A percentile compares a stretch with the other conserved stretches of the same genome.
Conservation (phyloP, 306 rosid genomes). For the Citrullus colocynthis region DNA sequence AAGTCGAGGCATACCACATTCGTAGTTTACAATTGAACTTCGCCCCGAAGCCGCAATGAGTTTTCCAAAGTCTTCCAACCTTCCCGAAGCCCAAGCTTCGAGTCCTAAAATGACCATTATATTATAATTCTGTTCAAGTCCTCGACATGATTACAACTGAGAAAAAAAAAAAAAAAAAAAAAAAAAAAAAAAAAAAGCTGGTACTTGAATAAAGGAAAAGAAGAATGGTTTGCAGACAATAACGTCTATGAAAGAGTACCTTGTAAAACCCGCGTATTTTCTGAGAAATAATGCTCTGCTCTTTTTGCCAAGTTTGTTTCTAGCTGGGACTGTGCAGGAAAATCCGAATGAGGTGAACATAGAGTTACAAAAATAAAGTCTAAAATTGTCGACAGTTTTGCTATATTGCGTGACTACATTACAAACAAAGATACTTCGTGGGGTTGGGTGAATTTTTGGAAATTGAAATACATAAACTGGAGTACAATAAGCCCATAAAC, state of each 20-base stretch:
- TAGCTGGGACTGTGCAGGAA: conserved; percentile 42
- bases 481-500: neutral
- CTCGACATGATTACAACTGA: neutral
- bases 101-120: conserved; percentile 42
- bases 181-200: neutral
- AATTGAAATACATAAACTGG: neutral
- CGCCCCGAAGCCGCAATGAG: conserved; percentile 79
- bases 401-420: neutral
- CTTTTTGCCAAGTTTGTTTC: conserved; percentile 50
- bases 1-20: conserved; percentile 50
- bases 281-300: conserved; percentile 91
- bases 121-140: conserved; percentile 9
- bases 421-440: neutral
- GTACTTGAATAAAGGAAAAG: conserved; percentile 1
- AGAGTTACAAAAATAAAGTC: neutral
- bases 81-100: conserved; percentile 76
- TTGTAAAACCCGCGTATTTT: conserved; percentile 64
- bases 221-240: conserved; percentile 1
- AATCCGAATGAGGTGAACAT: neutral
- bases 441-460: neutral
- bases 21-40: conserved; percentile 84
- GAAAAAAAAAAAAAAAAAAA: neutral
- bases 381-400: neutral
- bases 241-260: conserved; percentile 27
- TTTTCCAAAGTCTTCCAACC: conserved; percentile 57